phyloP scores from a whole-genome alignment of 306 rosid genomes.

The Lathyrus sativus region DNA sequence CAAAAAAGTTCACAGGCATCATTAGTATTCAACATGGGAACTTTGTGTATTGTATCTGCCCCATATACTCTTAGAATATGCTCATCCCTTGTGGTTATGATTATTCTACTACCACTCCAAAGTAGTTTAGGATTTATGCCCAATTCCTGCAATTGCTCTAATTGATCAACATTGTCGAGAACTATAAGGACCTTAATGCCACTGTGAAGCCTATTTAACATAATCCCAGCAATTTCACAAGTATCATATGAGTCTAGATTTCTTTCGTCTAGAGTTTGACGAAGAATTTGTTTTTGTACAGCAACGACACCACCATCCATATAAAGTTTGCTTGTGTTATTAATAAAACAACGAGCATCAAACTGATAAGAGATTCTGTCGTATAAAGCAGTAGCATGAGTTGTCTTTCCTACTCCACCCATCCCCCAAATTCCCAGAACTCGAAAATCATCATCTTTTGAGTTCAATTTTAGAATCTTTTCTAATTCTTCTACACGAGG shows the following conservation, averaged over 20 bases:
- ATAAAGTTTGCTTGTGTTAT: slow-evolving; percentile 8
- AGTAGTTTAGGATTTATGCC: slow-evolving; percentile 21
- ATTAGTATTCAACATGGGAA: not conserved
- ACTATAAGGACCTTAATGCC: slow-evolving; percentile 20
- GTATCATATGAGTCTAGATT: not conserved
- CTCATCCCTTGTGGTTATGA: slow-evolving; percentile 31
- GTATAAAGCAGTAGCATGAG: slow-evolving; percentile 21
- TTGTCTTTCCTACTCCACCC: slow-evolving; percentile 40
- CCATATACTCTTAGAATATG: slow-evolving; percentile 21
- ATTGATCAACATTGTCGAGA: slow-evolving; percentile 32
- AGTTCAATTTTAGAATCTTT: not conserved
- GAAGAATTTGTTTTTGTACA: slow-evolving; percentile 28
- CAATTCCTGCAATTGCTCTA: slow-evolving; percentile 23
- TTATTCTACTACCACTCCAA: slow-evolving; percentile 8
- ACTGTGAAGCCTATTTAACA: slow-evolving; percentile 15
- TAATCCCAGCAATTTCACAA: not conserved
- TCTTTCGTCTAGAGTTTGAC: not conserved
- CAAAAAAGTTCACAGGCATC: slow-evolving; percentile 16
- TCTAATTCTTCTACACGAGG: slow-evolving; percentile 21
- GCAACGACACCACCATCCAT: slow-evolving; percentile 7
- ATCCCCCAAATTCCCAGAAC: slow-evolving; percentile 39
- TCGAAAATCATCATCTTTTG: not conserved
- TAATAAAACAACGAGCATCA: slow-evolving; percentile 27
- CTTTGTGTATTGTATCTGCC: not conserved
- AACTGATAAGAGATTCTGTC: slow-evolving; percentile 31